phyloP scores from a whole-genome alignment of 306 rosid species.

The Cucumis cinereus region DNA sequence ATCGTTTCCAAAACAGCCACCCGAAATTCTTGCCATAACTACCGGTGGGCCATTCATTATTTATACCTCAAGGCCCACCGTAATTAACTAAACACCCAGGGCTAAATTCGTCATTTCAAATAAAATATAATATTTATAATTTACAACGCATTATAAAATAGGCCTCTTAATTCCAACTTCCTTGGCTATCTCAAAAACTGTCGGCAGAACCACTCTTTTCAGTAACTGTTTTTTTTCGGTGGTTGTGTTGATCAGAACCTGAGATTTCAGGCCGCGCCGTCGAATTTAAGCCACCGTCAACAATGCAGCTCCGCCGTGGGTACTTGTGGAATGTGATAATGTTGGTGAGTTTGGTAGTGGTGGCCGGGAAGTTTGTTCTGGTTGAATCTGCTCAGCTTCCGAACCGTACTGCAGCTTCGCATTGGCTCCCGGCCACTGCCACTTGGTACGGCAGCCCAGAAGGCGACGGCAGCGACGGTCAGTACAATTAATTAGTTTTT shows the following conservation, averaged over 20 bases:
- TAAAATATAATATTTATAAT: not conserved
- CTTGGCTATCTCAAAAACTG: not conserved
- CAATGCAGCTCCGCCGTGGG: constrained; percentile 8
- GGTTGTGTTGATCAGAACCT: not conserved
- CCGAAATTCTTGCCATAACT: constrained; percentile 2
- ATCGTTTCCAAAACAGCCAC: not conserved
- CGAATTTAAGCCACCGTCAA: not conserved
- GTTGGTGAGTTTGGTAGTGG: not conserved
- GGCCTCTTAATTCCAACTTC: not conserved
- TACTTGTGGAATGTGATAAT: not conserved
- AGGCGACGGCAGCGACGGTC: constrained; percentile 93
- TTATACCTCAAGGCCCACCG: not conserved
- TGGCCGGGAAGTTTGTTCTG: not conserved
- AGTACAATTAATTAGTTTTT: not conserved
- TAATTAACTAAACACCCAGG: not conserved
- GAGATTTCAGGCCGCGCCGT: not conserved
- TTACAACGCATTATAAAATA: not conserved
- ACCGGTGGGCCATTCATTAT: constrained; percentile 7
- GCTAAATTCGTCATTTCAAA: not conserved
- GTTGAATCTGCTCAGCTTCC: constrained; percentile 14
- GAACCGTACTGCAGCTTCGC: constrained; percentile 17
- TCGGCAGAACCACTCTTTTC: not conserved
- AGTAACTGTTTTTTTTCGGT: constrained; percentile 7
- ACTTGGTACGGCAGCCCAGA: constrained; percentile 95
- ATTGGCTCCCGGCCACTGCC: constrained; percentile 70